Percentiles rank a stretch among this genome's conserved stretches.
These are phyloP conservation scores for Xerocomellus chrysenteron DNA, from an alignment of 768 basidiomycete genomes.

Conservation along the genomic window DNA sequence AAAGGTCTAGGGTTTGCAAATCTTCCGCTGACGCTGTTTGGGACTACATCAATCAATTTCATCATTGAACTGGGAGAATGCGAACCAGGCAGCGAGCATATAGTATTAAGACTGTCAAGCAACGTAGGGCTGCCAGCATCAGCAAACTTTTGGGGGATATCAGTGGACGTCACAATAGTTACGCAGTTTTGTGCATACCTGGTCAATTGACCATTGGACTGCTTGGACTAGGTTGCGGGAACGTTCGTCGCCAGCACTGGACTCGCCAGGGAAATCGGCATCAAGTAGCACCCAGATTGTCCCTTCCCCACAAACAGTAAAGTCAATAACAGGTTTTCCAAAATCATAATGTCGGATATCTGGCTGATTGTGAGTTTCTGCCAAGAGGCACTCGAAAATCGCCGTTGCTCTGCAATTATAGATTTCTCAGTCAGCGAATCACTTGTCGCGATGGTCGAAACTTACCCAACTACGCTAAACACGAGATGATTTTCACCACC, in stretches of 20 bases:
- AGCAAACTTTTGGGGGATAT: slow-evolving; percentile 19
- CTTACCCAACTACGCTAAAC: slow-evolving; percentile 76
- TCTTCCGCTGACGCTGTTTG: slow-evolving; percentile 49
- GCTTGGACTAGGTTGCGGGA: slow-evolving; percentile 29
- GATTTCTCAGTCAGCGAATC: not conserved
- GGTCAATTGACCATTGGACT: slow-evolving; percentile 36
- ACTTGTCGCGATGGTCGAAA: not conserved
- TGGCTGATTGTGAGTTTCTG: slow-evolving; percentile 20
- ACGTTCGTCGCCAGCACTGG: slow-evolving; percentile 9
- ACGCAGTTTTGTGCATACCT: slow-evolving; percentile 32
- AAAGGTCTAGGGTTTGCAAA: slow-evolving; percentile 57
- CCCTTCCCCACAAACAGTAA: slow-evolving; percentile 40
- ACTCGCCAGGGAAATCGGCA: slow-evolving; percentile 34
- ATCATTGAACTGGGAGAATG: not conserved
- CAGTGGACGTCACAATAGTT: not conserved
- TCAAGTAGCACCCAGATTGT: slow-evolving; percentile 53
- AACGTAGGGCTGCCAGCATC: slow-evolving; percentile 30
- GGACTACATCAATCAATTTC: not conserved
- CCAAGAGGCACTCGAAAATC: slow-evolving; percentile 51
- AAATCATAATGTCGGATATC: slow-evolving; percentile 48
- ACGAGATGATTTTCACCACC: slow-evolving; percentile 44
- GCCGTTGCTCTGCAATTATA: slow-evolving; percentile 56
- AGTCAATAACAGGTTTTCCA: slow-evolving; percentile 59
- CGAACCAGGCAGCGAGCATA: slow-evolving; percentile 47
- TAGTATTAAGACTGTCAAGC: slow-evolving; percentile 46